Evolutionary conservation across 345 rosid species (phyloP), one percentile per base, ranked within the genome.

Genomic region (Eucalyptus melliodora): DNA sequence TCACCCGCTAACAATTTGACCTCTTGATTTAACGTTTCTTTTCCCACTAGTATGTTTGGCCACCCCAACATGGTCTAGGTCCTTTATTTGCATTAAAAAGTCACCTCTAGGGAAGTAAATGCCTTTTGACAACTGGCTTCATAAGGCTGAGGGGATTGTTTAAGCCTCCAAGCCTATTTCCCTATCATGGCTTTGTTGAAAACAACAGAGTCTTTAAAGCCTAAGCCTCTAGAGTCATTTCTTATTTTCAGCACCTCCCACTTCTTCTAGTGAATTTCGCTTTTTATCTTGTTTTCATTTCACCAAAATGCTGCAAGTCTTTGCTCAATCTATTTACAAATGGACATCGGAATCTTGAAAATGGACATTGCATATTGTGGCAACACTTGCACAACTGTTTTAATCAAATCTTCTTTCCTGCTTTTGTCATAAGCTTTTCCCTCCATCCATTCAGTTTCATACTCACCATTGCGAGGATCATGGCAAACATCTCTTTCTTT

Each of bases 1-100:
- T 56, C 30, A 10, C 30, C 4, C 2, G 0, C 15, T 0, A 0
- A 4, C 6, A 13, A 56, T 56, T 24, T 24, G 11, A 56, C 30
- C 26, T 24, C 27, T 56, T 24, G 6, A 23, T 56, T 24, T 24
- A 56, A 9, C 4, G 1, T 24, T 24, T 56, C 30, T 56, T 24
- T 56, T 56, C 62, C 2, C 30, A 23, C 12, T 23, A 24, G 26
- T 56, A 56, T 5, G 6, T 24, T 56, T 56, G 10, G 62, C 62
- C 30, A 56, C 26, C 62, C 30, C 30, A 56, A 56, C 1, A 56
- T 10, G 3, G 2, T 56, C 27, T 56, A 9, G 62, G 26, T 56
- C 62, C 13, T 24, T 8, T 56, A 24, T 56, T 56, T 21, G 62
- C 62, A 23, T 24, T 56, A 23, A 56, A 24, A 56, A 5, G 30